Percentiles rank a stretch among this genome's conserved stretches.
phyloP scores from a whole-genome alignment of 768 basidiomycete genomes.

The Leccinum incarnatum region DNA sequence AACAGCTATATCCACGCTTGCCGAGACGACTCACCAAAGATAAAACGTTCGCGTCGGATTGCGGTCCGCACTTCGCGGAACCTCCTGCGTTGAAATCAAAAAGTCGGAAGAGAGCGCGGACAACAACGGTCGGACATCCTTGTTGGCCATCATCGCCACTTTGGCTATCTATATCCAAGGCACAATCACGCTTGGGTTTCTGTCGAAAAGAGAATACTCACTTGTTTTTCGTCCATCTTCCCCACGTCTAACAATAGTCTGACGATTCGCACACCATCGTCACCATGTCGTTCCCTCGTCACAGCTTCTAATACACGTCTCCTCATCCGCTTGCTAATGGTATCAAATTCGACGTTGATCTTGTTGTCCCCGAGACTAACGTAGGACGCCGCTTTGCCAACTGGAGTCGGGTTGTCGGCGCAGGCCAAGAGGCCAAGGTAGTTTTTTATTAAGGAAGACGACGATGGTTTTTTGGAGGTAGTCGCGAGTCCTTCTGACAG shows the following conservation, averaged over 20 bases:
- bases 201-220: constrained; percentile 26
- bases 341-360: too few species aligned
- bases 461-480: too few species aligned
- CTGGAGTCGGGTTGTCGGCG: constrained; percentile 27
- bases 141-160: constrained; percentile 86
- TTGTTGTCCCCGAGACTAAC: too few species aligned
- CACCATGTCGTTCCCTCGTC: too few species aligned
- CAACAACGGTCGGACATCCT: constrained; percentile 64
- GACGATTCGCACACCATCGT: constrained; percentile 60
- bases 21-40: constrained; percentile 62
- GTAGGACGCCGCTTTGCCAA: too few species aligned
- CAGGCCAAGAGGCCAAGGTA: constrained; percentile 51
- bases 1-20: neutral
- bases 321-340: constrained; percentile 39
- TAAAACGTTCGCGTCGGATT: constrained; percentile 88
- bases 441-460: too few species aligned
- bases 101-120: constrained; percentile 77
- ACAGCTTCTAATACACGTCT: constrained; percentile 52
- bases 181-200: fast-evolving
- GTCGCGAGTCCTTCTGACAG: constrained; percentile 31
- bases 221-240: constrained; percentile 55
- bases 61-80: constrained; percentile 87
- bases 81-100: constrained; percentile 88
- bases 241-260: constrained; percentile 75
- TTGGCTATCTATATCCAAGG: constrained; percentile 28